These are phyloP conservation scores for Lignosus rhinocerotis DNA, from an alignment of 1,284 basidiomycete species.

Conservation along the genomic window DNA sequence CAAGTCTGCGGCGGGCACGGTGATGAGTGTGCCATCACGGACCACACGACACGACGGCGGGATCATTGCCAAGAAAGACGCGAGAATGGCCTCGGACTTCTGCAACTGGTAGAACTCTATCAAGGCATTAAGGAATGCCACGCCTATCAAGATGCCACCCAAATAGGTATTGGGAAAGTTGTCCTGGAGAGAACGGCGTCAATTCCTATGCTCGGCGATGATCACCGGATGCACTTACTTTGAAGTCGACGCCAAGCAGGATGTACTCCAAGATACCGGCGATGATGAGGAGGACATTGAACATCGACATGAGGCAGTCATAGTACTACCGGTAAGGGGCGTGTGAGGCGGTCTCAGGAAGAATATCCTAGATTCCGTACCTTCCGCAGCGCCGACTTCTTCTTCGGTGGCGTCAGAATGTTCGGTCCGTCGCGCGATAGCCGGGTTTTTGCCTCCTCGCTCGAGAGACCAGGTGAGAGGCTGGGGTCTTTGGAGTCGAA, in stretches of 20 bases:
- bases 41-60: conserved; percentile 67
- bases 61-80: conserved; percentile 72
- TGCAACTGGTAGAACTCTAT: conserved; percentile 74
- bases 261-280: conserved; percentile 67
- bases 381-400: conserved; percentile 64
- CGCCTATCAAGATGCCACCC: conserved; percentile 66
- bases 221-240: conserved; percentile 36
- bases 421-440: conserved; percentile 58
- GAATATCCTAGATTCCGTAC: conserved; percentile 34
- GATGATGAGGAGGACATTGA: conserved; percentile 66
- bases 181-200: conserved; percentile 35
- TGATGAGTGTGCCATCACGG: conserved; percentile 56
- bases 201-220: not conserved
- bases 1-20: conserved; percentile 61
- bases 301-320: conserved; percentile 64
- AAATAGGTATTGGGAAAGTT: conserved; percentile 71
- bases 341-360: conserved; percentile 6
- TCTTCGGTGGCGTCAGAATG: conserved; percentile 66
- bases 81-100: conserved; percentile 70
- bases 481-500: conserved; percentile 56
- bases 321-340: conserved; percentile 46
- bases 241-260: conserved; percentile 60
- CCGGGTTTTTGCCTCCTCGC: conserved; percentile 53
- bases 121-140: conserved; percentile 68
- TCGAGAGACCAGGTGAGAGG: conserved; percentile 50